phyloP scores from a whole-genome alignment of 192 early-diverging fungal species.

The Coemansia sp. region DNA sequence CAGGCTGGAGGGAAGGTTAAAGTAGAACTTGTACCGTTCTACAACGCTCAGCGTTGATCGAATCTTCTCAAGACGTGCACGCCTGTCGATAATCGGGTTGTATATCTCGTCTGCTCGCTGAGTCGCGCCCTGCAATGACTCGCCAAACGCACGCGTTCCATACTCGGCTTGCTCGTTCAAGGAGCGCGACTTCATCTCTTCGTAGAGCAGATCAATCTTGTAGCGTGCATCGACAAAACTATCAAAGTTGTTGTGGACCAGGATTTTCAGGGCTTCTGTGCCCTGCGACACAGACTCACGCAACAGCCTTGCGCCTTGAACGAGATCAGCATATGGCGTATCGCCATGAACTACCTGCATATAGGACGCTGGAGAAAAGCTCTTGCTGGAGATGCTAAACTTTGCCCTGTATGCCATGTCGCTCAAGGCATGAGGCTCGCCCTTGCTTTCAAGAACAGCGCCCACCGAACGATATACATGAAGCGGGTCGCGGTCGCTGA shows the following conservation, averaged over 20 bases:
- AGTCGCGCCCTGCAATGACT: conserved; percentile 65
- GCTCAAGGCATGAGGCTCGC: conserved; percentile 27
- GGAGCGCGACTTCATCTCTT: conserved; percentile 86
- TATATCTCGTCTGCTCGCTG: conserved; percentile 80
- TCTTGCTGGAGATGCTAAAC: conserved; percentile 54
- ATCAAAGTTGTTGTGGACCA: conserved; percentile 97
- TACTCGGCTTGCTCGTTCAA: conserved; percentile 78
- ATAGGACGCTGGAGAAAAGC: conserved; percentile 72
- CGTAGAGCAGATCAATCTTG: conserved; percentile 92
- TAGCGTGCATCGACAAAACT: conserved; percentile 94
- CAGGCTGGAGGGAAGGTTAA: conserved; percentile 90
- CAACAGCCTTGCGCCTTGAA: conserved; percentile 71
- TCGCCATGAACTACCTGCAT: conserved; percentile 80
- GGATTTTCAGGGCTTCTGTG: conserved; percentile 80
- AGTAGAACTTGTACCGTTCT: conserved; percentile 96
- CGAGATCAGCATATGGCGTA: conserved; percentile 84
- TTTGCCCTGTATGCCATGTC: conserved; percentile 53
- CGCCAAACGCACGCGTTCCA: conserved; percentile 74
- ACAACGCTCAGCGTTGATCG: conserved; percentile 85
- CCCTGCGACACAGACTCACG: conserved; percentile 75
- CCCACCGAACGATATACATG: conserved; percentile 45
- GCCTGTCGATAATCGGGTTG: conserved; percentile 81
- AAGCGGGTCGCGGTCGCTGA: conserved; percentile 55
- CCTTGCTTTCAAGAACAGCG: conserved; percentile 41
- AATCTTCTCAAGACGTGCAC: conserved; percentile 88